These are phyloP conservation scores for Penicillium brasilianum DNA, from an alignment of 2,329 filamentous ascomycete species.

Conservation along the genomic window DNA sequence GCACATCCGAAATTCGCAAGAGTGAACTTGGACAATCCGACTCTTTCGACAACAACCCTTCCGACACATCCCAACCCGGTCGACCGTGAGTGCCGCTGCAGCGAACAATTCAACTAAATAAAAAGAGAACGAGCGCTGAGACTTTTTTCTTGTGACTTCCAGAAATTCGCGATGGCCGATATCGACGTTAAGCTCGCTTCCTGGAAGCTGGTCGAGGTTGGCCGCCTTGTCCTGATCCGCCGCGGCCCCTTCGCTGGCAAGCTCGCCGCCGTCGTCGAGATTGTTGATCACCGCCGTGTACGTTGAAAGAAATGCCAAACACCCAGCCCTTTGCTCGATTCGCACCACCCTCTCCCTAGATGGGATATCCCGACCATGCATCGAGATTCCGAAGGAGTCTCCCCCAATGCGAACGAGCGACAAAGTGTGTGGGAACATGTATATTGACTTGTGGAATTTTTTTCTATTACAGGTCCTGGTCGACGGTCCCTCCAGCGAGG, in stretches of 20 bases:
- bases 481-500: slow-evolving; percentile 86
- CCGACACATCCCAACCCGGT: slow-evolving; percentile 40
- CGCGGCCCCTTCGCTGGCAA: slow-evolving; percentile 80
- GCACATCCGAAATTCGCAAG: slow-evolving; percentile 48
- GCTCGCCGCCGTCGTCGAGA: slow-evolving; percentile 95
- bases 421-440: slow-evolving; percentile 11
- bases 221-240: slow-evolving; percentile 93
- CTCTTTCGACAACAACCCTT: slow-evolving; percentile 48
- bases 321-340: background rate
- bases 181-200: slow-evolving; percentile 79
- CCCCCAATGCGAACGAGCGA: slow-evolving; percentile 1
- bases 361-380: slow-evolving; percentile 7
- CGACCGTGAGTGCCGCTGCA: slow-evolving; percentile 46
- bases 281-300: slow-evolving; percentile 99
- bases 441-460: slow-evolving; percentile 29
- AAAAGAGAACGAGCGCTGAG: slow-evolving; percentile 31
- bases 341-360: background rate
- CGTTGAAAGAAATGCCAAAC: slow-evolving; percentile 54
- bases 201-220: slow-evolving; percentile 98
- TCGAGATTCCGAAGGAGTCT: slow-evolving; percentile 10
- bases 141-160: slow-evolving; percentile 34
- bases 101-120: slow-evolving; percentile 14
- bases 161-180: slow-evolving; percentile 79
- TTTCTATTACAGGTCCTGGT: slow-evolving; percentile 76
- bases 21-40: slow-evolving; percentile 46